Evolutionary conservation across 371 early-diverging fungal species (phyloP).

Genomic region (Mucor piriformis): DNA sequence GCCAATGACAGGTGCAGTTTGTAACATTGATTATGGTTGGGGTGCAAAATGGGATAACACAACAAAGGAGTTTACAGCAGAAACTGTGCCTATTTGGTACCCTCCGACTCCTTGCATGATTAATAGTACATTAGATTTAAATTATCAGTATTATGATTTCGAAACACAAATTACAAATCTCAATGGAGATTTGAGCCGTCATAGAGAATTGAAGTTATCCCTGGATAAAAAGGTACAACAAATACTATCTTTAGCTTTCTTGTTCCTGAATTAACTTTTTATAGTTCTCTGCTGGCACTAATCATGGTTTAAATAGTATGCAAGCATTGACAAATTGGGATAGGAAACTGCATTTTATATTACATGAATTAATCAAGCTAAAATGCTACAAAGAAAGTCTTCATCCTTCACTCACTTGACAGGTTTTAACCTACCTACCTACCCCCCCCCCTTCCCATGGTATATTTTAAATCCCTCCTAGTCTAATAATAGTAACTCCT

Average conservation of each 20-base stretch:
- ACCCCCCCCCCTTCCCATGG: no score
- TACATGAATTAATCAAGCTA: constrained; percentile 19
- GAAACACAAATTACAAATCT: constrained; percentile 9
- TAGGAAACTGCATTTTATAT: constrained; percentile 17
- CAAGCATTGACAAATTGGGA: constrained; percentile 27
- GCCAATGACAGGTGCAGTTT: constrained; percentile 31
- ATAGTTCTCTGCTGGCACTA: background rate
- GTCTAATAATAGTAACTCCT: background rate
- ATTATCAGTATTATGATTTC: constrained; percentile 19
- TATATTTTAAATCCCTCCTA: background rate
- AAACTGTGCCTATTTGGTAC: constrained; percentile 27
- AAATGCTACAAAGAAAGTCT: constrained; percentile 17
- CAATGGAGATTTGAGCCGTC: constrained; percentile 15
- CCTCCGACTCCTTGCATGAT: constrained; percentile 34
- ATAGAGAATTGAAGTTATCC: constrained; percentile 16
- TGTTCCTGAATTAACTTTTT: background rate
- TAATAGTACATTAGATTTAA: constrained; percentile 11
- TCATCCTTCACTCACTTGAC: background rate
- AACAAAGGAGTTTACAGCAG: background rate
- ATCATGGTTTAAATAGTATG: constrained; percentile 12
- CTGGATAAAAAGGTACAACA: constrained; percentile 20
- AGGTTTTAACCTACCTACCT: background rate
- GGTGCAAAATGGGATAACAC: constrained; percentile 5
- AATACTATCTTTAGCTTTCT: background rate
- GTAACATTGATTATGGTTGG: constrained; percentile 47